Base-by-base conservation (phyloP, 495 filamentous ascomycete species). In the Daldinia vernicosa region DNA sequence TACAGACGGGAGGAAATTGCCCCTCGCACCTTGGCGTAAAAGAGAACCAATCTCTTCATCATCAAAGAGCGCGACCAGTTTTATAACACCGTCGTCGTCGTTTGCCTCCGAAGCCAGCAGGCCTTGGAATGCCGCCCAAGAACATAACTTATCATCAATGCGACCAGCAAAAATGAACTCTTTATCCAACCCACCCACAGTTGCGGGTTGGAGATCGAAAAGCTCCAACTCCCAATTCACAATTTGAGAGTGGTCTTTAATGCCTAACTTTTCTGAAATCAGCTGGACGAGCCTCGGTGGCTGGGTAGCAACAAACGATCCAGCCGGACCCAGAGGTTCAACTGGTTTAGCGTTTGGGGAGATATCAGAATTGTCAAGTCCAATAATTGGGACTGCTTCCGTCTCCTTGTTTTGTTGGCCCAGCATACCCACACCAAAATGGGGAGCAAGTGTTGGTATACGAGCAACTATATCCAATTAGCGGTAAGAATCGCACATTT, bases 171-270 rank as follows among this genome's bases (percentile, higher is more conserved):
- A 98, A 78, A 99, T 95, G 81, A 99, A 89, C 70, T 98, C 95
- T 76, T 93, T 93, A 72, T 95, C 92, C 43, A 99, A 75, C 12
- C 95, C 95, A 67, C 93, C 93, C 24, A 94, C 82, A 30, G 89
- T 87, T 15, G 93, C 95, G 7, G 94, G 93, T 76, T 97, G 93
- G 7, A 86, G 90, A 79, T 99, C 95, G 76, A 89, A 99, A 33
- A 99, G 90, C 79, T 99, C 95, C n/a, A 98, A 87, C 74, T 99
- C 95, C 95, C 95, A 99, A 79, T 93, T 95, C 27, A 98, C 80
- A 66, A 99, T 97, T 59, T 83, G 87, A 78, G 81, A 81, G 80
- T 84, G 84, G 74, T 93, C 88, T 12, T 83, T 81, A 68, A 97
- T 88, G 4, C 84, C 84, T 32, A 98, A 86, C 74, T 95, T 86